A percentile compares a stretch with the other conserved stretches of the same genome.
Evolutionary conservation across 1,139 yeast species (phyloP).

Genomic region (Kodamaea anthophila): DNA sequence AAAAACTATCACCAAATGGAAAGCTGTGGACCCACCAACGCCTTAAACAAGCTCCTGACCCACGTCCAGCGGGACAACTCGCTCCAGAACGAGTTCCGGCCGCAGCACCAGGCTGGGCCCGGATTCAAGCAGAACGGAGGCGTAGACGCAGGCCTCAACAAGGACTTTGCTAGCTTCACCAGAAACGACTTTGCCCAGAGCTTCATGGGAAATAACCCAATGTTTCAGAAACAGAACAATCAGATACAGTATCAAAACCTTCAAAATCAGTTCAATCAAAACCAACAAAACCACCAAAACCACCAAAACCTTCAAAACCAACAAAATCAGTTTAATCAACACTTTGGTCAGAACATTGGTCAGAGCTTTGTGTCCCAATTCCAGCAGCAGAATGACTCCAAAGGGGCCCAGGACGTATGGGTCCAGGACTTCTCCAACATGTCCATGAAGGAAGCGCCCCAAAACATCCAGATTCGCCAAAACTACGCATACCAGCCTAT

Average conservation of each 20-base stretch:
- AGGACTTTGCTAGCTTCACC: conserved; percentile 30
- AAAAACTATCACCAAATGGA: conserved; percentile 1
- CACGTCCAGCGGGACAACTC: conserved; percentile 21
- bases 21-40: conserved; percentile 21
- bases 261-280: conserved; percentile 6
- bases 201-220: conserved; percentile 15
- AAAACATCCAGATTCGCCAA: conserved; percentile 4
- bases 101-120: conserved; percentile 7
- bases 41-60: conserved; percentile 18
- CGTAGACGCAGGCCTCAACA: conserved; percentile 25
- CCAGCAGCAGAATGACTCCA: conserved; percentile 7
- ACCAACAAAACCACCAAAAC: conserved; percentile 9
- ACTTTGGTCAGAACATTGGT: conserved; percentile 12
- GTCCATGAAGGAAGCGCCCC: conserved; percentile 1
- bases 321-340: conserved; percentile 8
- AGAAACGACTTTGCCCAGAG: conserved; percentile 16
- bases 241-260: conserved; percentile 7
- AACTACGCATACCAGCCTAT: neutral
- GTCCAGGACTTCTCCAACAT: neutral
- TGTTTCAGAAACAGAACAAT: conserved; percentile 8
- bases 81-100: conserved; percentile 16
- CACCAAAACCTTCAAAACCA: conserved; percentile 9
- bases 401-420: too few species aligned
- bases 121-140: conserved; percentile 8
- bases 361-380: conserved; percentile 15